Base-by-base conservation (phyloP, 441 rosid species). In the Populus hybrid region DNA sequence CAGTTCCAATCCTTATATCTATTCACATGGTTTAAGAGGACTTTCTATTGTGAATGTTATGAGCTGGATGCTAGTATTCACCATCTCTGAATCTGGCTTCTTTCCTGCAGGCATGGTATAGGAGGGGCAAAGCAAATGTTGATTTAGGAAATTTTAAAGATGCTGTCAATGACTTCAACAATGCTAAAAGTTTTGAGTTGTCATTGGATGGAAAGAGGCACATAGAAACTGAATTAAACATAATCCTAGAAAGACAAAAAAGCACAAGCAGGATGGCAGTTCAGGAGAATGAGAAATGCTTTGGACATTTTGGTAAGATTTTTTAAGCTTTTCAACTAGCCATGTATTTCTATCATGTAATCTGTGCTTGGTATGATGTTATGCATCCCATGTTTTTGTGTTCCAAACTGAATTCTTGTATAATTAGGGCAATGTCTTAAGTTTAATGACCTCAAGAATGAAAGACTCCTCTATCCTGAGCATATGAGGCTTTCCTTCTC, bases 101-200 rank as follows among this genome's bases (percentile, higher is more conserved):
- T 53, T 3, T 76, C 53, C 79, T 50, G 46, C 79, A 94, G 95
- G 98, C 94, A 18, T 94, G 98, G 97, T 92, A 89, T 81, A 87
- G 97, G 89, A 89, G 97, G 83, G 97, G 92, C 30, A 93, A 94
- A 86, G 87, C 84, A 81, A 93, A 92, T 88, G 89, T 85, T 66
- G 76, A 88, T 80, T 80, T 90, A 77, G 91, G 87, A 75, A 85
- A 89, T 36, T 85, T 80, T 38, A 75, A 74, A 78, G 89, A 84
- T 85, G 92, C 94, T 28, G 30, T 83, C 71, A 79, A n/a, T 73
- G 95, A 94, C 80, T 87, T 92, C 42, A 82, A 83, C 32, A 81
- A 88, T 76, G 91, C 95, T 64, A 81, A 84, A 81, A 79, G 76
- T 53, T 65, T 85, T 78, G 97, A 91, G 86, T 80, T 85, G 36